Base-by-base conservation (phyloP, 768 basidiomycete genomes). In the Crepidotus variabilis region DNA sequence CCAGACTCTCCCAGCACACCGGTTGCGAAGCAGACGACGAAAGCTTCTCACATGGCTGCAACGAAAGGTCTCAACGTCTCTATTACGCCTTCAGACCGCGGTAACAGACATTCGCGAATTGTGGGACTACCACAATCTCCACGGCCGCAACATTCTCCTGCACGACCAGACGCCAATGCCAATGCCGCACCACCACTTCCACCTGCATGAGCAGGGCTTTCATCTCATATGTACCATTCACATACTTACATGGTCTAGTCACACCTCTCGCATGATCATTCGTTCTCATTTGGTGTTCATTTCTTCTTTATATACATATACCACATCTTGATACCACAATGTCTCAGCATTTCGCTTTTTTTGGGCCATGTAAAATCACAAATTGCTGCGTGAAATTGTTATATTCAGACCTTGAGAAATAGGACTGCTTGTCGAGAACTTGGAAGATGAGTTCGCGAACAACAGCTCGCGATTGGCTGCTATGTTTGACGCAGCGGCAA, bases 1-100 rank as follows among this genome's bases (percentile, higher is more conserved):
- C 78, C 79, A 21, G 77, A 78, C 20, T 72, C 80, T 47, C 71
- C 75, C 21, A 65, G 77, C 34, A 75, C 79, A 45, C 71, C 75
- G n/a, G 64, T 65, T 52, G 67, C 70, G 55, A 79, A 73, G 55
- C 68, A 68, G 24, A 80, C 83, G 16, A 76, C 83, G 16, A 76
- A 72, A 63, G 88, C 88, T 3, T 78, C 87, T 24, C 70, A 73
- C 54, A 75, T 78, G 46, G 90, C 90, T 14, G 85, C 85, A 16
- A 81, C 76, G 51, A 81, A 85, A 59, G 90, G 90, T n/a, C 70
- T 92, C 54, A 87, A 88, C 64, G 78, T 92, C 21, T 73, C 80
- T 5, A 75, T 84, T 11, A 72, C 73, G 9, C 67, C 69, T 23
- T 74, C 74, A 22, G 82, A 83, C 57, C 79, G 80, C 61, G 78